Evolutionary conservation across 2,329 filamentous ascomycete genomes (phyloP), one percentile per base, ranked within the genome.

Genomic region (Diaporthe amygdali): DNA sequence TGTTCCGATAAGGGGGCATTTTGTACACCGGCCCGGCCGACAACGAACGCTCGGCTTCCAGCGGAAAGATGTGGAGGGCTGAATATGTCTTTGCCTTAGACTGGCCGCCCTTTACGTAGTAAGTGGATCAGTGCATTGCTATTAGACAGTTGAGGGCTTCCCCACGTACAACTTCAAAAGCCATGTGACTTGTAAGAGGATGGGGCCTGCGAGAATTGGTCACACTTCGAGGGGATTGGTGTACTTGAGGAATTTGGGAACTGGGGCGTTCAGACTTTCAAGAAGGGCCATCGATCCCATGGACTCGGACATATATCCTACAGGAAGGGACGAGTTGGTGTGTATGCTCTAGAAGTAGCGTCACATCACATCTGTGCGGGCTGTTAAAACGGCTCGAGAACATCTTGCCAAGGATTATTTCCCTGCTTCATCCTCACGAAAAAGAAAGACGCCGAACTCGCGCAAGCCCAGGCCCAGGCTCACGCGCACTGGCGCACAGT

Each of bases 51-150:
- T 68, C 66, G 66, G 66, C 51, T 68, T 55, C 12, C 9, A n/a
- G 30, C 66, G 66, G 66, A 56, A 55, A 68, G 39, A 56, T 30
- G 66, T 68, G 66, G 66, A 56, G 59, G 30, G 59, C 30, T 49
- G 44, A 47, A 47, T 25, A 63, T 25, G 12, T 30, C 41, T 55
- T 27, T 30, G 20, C 20, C 17, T 68, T 56, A 27, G 22, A 68
- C 41, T 68, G 51, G 51, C 37, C 30, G 25, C 22, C 52, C 46
- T 39, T 39, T 22, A 34, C 22, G 54, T 27, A 39, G 46, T 6
- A 22, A 52, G 63, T 68, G 66, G 66, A 56, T 34, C 27, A 41
- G 39, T 32, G 49, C 6, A 30, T 51, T 27, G 25, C 47, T 7
- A 30, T 30, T 17, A 27, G 25, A 30, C 15, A 22, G 15, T 20